A percentile compares a stretch with the other conserved stretches of the same genome.
Conservation (phyloP, 2,329 filamentous ascomycete species). For the Coniella vitis region DNA sequence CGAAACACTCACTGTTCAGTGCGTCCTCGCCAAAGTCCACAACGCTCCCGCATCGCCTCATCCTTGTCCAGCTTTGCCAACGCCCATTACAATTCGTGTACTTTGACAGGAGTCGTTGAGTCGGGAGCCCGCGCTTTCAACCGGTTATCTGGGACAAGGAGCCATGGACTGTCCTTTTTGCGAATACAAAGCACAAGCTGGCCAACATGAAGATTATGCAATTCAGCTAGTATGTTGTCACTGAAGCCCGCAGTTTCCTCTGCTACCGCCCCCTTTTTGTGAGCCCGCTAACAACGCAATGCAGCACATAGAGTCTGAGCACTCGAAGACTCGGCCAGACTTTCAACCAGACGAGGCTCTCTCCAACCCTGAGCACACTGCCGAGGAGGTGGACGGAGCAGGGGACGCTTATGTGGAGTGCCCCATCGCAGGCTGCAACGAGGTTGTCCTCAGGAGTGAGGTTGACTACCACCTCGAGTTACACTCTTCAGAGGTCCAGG, state of each 20-base stretch:
- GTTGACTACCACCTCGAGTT: slow-evolving; percentile 54
- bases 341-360: slow-evolving; percentile 15
- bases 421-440: slow-evolving; percentile 50
- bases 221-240: slow-evolving; percentile 27
- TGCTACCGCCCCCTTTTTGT: background rate
- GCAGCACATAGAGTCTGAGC: slow-evolving; percentile 25
- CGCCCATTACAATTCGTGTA: background rate
- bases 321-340: slow-evolving; percentile 21
- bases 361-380: slow-evolving; percentile 15
- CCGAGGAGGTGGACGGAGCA: slow-evolving; percentile 17
- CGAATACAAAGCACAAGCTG: slow-evolving; percentile 22
- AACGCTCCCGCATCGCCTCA: background rate
- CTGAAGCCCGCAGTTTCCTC: background rate
- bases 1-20: too few relatives aligned
- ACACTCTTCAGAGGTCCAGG: slow-evolving; percentile 45
- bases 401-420: slow-evolving; percentile 43
- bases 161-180: slow-evolving; percentile 31
- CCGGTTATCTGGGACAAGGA: background rate
- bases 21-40: background rate
- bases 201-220: slow-evolving; percentile 25
- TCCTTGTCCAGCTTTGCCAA: background rate
- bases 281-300: slow-evolving; percentile 11
- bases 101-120: too few relatives aligned
- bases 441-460: slow-evolving; percentile 45
- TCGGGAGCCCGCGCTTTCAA: too few relatives aligned